Percentiles rank a stretch among this genome's conserved stretches.
These are phyloP conservation scores for Bothriochloa decipiens DNA, from an alignment of 176 grass and related monocot genomes.

Conservation along the genomic window DNA sequence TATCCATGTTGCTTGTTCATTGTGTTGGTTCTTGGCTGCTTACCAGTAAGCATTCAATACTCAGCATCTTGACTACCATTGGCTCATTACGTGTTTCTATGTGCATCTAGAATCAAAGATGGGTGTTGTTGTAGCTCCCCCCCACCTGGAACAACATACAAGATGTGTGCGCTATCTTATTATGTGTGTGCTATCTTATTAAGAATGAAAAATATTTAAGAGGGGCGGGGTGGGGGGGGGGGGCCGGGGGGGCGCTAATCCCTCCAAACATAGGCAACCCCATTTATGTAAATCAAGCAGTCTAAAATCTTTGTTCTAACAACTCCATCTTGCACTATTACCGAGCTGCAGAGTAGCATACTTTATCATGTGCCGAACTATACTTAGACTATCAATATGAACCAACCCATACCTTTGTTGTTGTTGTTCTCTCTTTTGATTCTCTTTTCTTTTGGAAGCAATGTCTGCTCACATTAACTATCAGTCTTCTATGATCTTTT, in stretches of 20 bases:
- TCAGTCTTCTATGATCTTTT: conserved; percentile 5
- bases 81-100: background rate
- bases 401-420: background rate
- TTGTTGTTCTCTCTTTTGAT: background rate
- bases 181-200: no score
- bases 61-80: background rate
- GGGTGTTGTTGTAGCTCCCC: background rate
- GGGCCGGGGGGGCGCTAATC: no score
- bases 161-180: no score
- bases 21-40: conserved; percentile 5
- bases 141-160: no score
- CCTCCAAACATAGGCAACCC: no score
- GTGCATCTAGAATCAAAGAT: background rate
- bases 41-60: background rate
- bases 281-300: background rate
- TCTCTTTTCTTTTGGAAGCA: conserved; percentile 9
- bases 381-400: background rate
- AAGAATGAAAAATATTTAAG: no score
- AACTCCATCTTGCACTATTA: background rate
- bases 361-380: background rate
- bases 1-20: conserved; percentile 1
- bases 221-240: no score
- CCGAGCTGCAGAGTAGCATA: background rate
- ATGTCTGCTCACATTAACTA: background rate
- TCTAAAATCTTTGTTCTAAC: background rate